Conservation (phyloP, 306 rosid species). For the Arachis stenosperma region DNA sequence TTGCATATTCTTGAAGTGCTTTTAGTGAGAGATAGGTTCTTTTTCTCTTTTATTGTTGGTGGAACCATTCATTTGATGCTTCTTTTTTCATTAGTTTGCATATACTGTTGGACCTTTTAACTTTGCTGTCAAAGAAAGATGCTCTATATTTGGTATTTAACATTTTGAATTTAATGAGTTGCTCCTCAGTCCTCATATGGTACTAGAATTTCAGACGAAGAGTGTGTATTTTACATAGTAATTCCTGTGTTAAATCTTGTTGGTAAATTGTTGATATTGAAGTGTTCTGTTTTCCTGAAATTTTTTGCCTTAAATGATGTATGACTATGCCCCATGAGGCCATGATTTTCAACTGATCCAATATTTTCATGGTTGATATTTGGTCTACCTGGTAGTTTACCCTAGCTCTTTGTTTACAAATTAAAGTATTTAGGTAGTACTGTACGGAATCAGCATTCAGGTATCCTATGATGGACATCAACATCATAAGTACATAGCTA, state of each 20-base stretch:
- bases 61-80: too few species aligned
- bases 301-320: neutral
- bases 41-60: neutral
- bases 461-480: neutral
- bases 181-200: neutral
- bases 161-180: constrained; percentile 27
- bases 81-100: neutral
- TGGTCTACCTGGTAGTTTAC: constrained; percentile 20
- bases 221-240: neutral
- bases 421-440: neutral
- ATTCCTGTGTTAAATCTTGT: neutral
- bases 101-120: neutral
- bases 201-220: constrained; percentile 16
- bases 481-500: neutral
- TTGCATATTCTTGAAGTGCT: neutral
- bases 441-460: neutral
- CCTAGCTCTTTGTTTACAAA: neutral
- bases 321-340: neutral
- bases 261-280: constrained; percentile 13
- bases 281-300: constrained; percentile 15
- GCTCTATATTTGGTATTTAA: neutral
- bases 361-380: constrained; percentile 15
- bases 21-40: neutral
- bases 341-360: constrained; percentile 3
- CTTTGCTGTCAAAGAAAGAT: neutral